Conservation (phyloP, 2,329 filamentous ascomycete genomes). For the Botrytis pseudocinerea region DNA sequence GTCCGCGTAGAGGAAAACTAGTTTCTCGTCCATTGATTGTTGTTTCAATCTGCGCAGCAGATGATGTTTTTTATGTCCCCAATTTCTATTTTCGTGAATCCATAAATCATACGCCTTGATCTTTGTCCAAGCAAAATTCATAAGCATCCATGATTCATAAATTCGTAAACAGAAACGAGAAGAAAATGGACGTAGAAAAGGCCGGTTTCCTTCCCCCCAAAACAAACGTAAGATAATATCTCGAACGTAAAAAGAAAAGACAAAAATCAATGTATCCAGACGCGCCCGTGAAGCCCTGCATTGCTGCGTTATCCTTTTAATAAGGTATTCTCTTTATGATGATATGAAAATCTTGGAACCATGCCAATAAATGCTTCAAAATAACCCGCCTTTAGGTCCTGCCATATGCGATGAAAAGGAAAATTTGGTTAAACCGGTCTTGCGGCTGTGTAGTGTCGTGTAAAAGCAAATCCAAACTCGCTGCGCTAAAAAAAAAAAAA, state of each 20-base stretch:
- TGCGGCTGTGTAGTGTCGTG: conserved; percentile 46
- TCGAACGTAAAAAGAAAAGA: conserved; percentile 34
- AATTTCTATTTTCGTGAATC: conserved; percentile 27
- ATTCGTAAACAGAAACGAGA: conserved; percentile 26
- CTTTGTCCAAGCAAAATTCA: conserved; percentile 29
- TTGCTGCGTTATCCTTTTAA: conserved; percentile 64
- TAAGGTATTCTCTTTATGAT: conserved; percentile 39
- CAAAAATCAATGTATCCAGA: conserved; percentile 39
- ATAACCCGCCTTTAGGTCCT: conserved; percentile 37
- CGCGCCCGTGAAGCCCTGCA: conserved; percentile 53
- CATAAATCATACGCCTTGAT: conserved; percentile 29
- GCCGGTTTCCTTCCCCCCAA: conserved; percentile 7
- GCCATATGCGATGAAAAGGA: conserved; percentile 38
- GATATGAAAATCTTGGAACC: conserved; percentile 41
- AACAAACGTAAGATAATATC: conserved; percentile 19
- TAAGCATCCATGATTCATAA: conserved; percentile 28
- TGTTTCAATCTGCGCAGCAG: conserved; percentile 23
- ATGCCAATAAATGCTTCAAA: conserved; percentile 39
- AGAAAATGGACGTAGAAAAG: conserved; percentile 37
- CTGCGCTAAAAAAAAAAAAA: conserved; percentile 50
- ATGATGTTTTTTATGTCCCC: conserved; percentile 18
- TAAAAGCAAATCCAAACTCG: conserved; percentile 50
- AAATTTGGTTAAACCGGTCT: conserved; percentile 40
- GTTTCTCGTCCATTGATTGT: conserved; percentile 27
- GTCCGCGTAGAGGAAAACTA: conserved; percentile 23